Conservation (phyloP, 2,329 filamentous ascomycete genomes). For the Lachnellula subtilissima region DNA sequence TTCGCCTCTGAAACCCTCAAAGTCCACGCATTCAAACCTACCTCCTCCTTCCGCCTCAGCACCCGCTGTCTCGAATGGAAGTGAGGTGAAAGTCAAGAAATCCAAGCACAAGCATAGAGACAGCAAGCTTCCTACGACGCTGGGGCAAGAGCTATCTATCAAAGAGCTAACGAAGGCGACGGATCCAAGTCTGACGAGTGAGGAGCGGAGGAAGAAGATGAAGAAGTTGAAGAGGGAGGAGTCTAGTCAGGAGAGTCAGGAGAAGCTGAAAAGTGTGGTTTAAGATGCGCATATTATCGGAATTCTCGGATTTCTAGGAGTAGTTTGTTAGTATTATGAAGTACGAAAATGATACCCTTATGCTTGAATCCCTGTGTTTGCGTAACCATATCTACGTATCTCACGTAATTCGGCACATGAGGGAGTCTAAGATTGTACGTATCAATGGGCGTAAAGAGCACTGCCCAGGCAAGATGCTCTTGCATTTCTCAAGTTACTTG, state of each 20-base stretch:
- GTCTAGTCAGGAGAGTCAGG: not conserved
- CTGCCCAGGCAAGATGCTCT: not conserved
- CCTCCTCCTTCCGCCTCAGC: not conserved
- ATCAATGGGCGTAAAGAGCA: not conserved
- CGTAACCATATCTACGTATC: not conserved
- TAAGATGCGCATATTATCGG: not conserved
- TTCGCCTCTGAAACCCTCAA: not conserved
- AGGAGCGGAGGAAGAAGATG: constrained; percentile 14
- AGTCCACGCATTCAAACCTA: not conserved
- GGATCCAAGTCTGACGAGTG: constrained; percentile 3
- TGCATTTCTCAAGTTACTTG: not conserved
- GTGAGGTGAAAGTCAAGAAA: not conserved
- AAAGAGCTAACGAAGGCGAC: constrained; percentile 3
- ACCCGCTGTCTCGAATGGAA: not conserved
- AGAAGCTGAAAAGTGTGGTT: not conserved
- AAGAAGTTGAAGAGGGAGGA: constrained; percentile 12
- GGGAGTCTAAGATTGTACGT: not conserved
- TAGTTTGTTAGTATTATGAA: not conserved
- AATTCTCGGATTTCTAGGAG: not conserved
- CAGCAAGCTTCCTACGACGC: not conserved
- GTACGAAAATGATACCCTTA: not conserved
- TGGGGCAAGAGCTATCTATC: not conserved
- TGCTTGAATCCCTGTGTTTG: not conserved
- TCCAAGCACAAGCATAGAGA: not conserved
- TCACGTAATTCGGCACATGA: not conserved